Evolutionary conservation across 106 monocot species (phyloP).

Genomic region (Acanthochlamys bracteata): DNA sequence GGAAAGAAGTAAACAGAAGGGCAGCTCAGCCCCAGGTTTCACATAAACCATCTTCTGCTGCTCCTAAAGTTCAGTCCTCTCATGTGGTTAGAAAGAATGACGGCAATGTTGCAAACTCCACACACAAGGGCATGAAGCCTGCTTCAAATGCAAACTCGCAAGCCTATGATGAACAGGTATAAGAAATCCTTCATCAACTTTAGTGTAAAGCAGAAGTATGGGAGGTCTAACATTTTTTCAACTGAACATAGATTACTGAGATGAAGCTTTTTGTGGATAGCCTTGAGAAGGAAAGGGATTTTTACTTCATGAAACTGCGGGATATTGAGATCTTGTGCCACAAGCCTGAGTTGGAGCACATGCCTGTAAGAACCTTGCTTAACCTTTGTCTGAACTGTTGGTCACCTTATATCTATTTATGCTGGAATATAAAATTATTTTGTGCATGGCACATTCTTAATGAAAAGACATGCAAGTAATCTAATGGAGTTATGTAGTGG

Average conservation of each 20-base stretch:
- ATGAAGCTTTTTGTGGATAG: conserved; percentile 81
- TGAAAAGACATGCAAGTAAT: too few relatives aligned
- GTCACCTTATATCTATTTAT: not conserved
- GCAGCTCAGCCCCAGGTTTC: conserved; percentile 28
- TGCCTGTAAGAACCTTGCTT: conserved; percentile 42
- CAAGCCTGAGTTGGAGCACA: conserved; percentile 54
- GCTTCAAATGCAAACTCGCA: conserved; percentile 22
- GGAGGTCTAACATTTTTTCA: not conserved
- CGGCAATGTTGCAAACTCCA: conserved; percentile 17
- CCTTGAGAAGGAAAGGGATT: conserved; percentile 96
- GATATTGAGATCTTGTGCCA: conserved; percentile 90
- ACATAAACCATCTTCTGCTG: conserved; percentile 46
- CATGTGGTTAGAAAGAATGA: conserved; percentile 38
- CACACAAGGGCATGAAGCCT: conserved; percentile 30
- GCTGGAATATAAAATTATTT: not conserved
- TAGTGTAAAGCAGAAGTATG: not conserved
- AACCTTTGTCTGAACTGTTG: not conserved
- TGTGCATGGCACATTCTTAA: not conserved
- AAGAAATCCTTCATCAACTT: not conserved
- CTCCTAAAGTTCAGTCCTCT: conserved; percentile 33
- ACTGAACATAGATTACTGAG: conserved; percentile 68
- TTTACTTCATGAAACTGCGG: conserved; percentile 80
- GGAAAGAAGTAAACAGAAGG: conserved; percentile 61
- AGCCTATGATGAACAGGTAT: conserved; percentile 65
- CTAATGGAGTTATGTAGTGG: too few relatives aligned